Conservation (phyloP, 1,284 basidiomycete genomes). For the Spongiforma sp. region DNA sequence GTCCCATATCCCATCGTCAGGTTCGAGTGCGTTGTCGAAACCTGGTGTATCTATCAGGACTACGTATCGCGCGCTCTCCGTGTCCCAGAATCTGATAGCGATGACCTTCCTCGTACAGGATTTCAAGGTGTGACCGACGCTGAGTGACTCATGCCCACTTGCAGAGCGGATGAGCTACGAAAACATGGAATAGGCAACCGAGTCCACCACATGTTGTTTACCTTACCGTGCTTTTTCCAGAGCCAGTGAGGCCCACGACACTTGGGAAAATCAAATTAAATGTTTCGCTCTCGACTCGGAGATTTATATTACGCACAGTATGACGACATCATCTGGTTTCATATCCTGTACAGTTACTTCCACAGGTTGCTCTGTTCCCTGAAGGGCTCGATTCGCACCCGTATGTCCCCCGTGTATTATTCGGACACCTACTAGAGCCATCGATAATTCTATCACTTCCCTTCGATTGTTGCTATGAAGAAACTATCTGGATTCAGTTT, state of each 20-base stretch:
- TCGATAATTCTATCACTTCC: neutral
- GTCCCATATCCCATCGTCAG: neutral
- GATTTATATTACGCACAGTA: neutral
- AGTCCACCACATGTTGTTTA: neutral
- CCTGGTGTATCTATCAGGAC: slow-evolving; percentile 2
- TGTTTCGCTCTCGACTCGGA: neutral
- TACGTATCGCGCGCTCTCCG: neutral
- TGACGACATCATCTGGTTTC: neutral
- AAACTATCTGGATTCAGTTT: neutral
- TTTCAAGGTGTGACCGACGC: neutral
- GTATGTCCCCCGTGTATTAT: neutral
- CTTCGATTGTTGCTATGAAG: neutral
- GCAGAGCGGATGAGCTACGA: neutral
- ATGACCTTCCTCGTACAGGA: neutral
- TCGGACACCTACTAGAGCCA: neutral
- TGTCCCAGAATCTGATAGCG: neutral
- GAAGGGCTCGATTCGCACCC: neutral
- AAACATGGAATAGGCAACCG: neutral
- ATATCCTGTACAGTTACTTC: neutral
- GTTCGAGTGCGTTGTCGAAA: neutral
- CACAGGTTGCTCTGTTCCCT: neutral
- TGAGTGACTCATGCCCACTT: neutral
- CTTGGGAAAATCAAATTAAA: neutral
- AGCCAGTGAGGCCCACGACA: neutral
- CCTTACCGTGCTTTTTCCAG: neutral